A percentile compares a stretch with the other conserved stretches of the same genome.
phyloP scores from a whole-genome alignment of 2,329 filamentous ascomycete genomes.

The Cadophora sp. region DNA sequence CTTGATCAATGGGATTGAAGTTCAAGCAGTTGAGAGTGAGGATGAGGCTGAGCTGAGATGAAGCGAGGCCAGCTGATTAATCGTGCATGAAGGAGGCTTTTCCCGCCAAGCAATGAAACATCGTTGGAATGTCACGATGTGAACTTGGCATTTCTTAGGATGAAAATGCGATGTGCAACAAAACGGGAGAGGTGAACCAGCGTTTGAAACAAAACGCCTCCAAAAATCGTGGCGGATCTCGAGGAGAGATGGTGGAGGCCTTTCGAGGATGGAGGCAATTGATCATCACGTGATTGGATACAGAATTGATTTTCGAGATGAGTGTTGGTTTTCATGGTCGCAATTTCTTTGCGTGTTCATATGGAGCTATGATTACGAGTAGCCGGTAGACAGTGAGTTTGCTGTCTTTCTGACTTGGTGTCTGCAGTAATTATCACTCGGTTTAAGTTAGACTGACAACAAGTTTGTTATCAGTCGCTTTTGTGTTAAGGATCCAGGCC shows the following conservation, averaged over 20 bases:
- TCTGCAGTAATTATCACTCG: too few relatives aligned
- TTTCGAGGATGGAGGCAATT: neutral
- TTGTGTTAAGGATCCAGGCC: too few relatives aligned
- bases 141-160: neutral
- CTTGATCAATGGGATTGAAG: neutral
- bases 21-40: neutral
- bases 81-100: constrained; percentile 9
- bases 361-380: too few relatives aligned
- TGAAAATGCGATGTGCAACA: constrained; percentile 1
- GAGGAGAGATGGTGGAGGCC: neutral
- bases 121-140: neutral
- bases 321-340: too few relatives aligned
- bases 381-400: too few relatives aligned
- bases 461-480: too few relatives aligned
- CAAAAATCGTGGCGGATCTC: too few relatives aligned
- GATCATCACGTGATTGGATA: too few relatives aligned
- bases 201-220: neutral
- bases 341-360: too few relatives aligned
- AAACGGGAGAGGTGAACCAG: neutral
- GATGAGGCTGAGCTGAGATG: neutral
- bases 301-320: too few relatives aligned
- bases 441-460: too few relatives aligned
- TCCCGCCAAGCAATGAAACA: neutral
- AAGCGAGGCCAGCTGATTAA: neutral
- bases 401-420: too few relatives aligned